Evolutionary conservation across 2,329 filamentous ascomycete genomes (phyloP), one percentile per base, ranked within the genome.

Genomic region (Fusarium newnesense): DNA sequence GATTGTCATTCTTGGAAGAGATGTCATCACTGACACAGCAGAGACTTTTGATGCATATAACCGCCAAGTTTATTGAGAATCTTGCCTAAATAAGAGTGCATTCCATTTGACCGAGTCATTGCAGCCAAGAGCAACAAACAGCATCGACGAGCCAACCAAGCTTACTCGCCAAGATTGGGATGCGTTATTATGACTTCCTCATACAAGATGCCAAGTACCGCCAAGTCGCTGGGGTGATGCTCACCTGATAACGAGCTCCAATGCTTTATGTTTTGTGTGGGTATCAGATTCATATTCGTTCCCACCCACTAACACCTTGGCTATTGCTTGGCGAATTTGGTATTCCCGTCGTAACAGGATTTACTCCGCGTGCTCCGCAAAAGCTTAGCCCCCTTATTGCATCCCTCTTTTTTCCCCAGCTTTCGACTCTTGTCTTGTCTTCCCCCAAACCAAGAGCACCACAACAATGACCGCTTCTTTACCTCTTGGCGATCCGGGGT

Each of bases 161-260:
- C 63, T 53, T 53, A 53, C 64, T 39, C 39, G 64, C 64, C 64
- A 67, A 67, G 64, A 67, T 67, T 67, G 63, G 63, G 64, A 67
- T 67, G 32, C 54, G 64, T 67, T 67, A 39, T 61, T 67, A 61
- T 67, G 46, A 61, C 64, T 67, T 67, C 64, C 64, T 6, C 50
- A 50, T 57, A 39, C 30, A 63, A 69, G 60, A 34, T 43, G 59
- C 59, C 59, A 61, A 61, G 59, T 61, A 7, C 39, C 13, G 66
- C 66, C 66, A 69, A 69, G 66, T 69, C 9, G n/a, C 57, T 37
- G 58, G 66, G 57, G 58, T 61, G n/a, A 57, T 34, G 57, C 32
- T 69, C 64, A 64, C 57, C 49, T 69, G 64, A 57, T 69, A 60
- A 47, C 21, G 30, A 49, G 16, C 39, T 46, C 52, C 46, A 46